These are phyloP conservation scores for Lactarius deliciosus DNA, from an alignment of 768 basidiomycete species.

Conservation along the genomic window DNA sequence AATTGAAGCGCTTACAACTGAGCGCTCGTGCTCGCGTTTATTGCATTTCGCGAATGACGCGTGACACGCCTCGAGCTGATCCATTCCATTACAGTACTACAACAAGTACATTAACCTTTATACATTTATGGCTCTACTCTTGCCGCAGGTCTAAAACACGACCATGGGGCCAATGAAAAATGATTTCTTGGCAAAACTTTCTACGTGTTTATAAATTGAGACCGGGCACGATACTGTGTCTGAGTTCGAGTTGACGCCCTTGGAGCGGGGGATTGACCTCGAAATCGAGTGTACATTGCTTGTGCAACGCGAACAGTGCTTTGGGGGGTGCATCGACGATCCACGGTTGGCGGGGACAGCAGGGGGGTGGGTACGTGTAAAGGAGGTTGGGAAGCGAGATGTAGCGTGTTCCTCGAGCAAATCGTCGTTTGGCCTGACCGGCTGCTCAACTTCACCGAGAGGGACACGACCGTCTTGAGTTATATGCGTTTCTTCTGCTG, in stretches of 20 bases:
- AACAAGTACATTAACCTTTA: neutral
- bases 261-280: neutral
- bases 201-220: neutral
- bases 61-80: neutral
- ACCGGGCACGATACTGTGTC: neutral
- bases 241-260: neutral
- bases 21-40: neutral
- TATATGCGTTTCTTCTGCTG: neutral
- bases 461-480: neutral
- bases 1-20: neutral
- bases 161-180: neutral
- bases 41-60: conserved; percentile 10
- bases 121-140: neutral
- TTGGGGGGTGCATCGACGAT: neutral
- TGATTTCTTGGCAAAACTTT: neutral
- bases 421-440: conserved; percentile 8
- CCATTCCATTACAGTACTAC: neutral
- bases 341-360: neutral
- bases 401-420: conserved; percentile 10
- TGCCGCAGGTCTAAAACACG: neutral
- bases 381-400: conserved; percentile 23
- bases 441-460: neutral
- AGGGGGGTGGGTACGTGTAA: conserved; percentile 12
- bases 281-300: neutral
- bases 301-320: conserved; percentile 9